Evolutionary conservation across 352 stramenopile species (phyloP), one percentile per base, ranked within the genome.

Genomic region (Pythium apleroticum): DNA sequence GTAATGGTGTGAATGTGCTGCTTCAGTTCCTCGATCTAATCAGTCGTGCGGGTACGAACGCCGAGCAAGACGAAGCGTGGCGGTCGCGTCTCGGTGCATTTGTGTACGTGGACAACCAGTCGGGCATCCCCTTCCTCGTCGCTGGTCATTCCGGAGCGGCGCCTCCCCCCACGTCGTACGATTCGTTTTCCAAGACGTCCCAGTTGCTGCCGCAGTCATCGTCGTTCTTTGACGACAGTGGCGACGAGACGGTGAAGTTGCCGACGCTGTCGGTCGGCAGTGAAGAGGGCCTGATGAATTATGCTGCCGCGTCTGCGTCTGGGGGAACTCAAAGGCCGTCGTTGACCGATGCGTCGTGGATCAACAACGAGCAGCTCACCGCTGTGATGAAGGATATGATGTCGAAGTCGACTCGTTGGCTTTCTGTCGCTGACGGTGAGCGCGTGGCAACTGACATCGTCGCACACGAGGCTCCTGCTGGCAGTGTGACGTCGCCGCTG

Each of bases 71-170:
- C 27, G 62, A 58, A 15, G 43, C 43, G 14, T 74, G 68, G 68
- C 43, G 58, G 19, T 74, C 76, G 10, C 81, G 80, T 9, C 81
- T 95, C 27, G 86, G 86, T 1, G 81, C 84, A 20, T 92, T 88
- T 61, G 90, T 95, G 52, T 95, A 95, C 57, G 83, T 95, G 8
- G 86, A 95, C 53, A 95, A 95, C 52, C 84, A 95, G 50, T 91
- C 84, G 2, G 86, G 86, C 11, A 93, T 95, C 54, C 80, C 80
- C 24, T 91, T 95, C 67, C 64, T 88, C n/a, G 77, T 91, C 10
- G 86, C 86, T 35, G 56, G 48, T 0, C 57, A 69, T 19, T 59
- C 61, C 15, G 39, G 54, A 54, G 39, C 60, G 25, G 50, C 65
- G 12, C 56, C 59, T 20, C 58, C 65, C 7, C 41, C 46, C 11